phyloP scores from a whole-genome alignment of 2,329 filamentous ascomycete species.

The Diaporthe destruens region DNA sequence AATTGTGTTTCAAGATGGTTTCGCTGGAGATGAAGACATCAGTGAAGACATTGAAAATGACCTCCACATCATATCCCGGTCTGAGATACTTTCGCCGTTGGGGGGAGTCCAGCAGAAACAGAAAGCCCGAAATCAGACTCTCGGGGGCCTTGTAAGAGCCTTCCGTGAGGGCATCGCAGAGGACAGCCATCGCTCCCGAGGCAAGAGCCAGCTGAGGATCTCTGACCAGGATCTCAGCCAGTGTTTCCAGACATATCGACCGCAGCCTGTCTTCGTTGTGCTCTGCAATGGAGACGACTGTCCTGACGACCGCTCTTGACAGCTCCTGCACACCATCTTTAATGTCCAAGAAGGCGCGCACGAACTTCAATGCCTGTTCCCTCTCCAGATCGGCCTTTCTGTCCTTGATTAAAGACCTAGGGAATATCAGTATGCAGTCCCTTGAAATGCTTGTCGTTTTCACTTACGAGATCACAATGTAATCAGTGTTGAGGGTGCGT shows the following conservation, averaged over 20 bases:
- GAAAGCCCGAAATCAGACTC: slow-evolving; percentile 86
- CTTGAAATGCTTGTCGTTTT: too few species aligned
- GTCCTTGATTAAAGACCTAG: slow-evolving; percentile 88
- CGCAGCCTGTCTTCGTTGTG: slow-evolving; percentile 86
- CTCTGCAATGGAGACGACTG: slow-evolving; percentile 90
- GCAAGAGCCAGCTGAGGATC: slow-evolving; percentile 85
- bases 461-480: slow-evolving; percentile 80
- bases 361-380: slow-evolving; percentile 96
- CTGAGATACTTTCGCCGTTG: slow-evolving; percentile 84
- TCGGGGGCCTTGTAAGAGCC: slow-evolving; percentile 94
- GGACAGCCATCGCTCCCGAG: slow-evolving; percentile 84
- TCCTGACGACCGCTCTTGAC: slow-evolving; percentile 86
- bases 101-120: slow-evolving; percentile 90
- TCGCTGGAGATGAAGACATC: slow-evolving; percentile 78
- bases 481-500: slow-evolving; percentile 88
- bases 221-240: slow-evolving; percentile 90
- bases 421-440: slow-evolving; percentile 32
- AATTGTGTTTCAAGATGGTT: slow-evolving; percentile 81
- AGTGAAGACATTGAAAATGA: slow-evolving; percentile 92
- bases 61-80: slow-evolving; percentile 89
- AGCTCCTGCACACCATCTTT: slow-evolving; percentile 92
- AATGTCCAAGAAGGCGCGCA: slow-evolving; percentile 93
- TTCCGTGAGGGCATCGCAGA: slow-evolving; percentile 93
- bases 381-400: slow-evolving; percentile 96
- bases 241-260: slow-evolving; percentile 91